Conservation (phyloP, 805 yeast genomes). For the Cyberlindnera subsufficiens region DNA sequence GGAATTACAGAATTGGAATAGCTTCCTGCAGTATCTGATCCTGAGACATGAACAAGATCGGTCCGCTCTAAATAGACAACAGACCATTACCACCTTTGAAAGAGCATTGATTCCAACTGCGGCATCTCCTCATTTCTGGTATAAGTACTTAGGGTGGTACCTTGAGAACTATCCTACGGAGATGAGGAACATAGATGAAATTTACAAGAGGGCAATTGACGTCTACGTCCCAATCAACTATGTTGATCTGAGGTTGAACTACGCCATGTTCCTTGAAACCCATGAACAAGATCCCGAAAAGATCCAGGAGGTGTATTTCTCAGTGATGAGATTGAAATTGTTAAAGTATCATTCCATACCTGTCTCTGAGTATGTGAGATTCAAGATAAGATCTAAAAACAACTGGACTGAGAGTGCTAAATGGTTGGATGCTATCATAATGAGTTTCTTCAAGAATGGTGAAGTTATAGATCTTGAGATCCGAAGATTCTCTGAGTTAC, state of each 20-base stretch:
- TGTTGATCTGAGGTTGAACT: constrained; percentile 15
- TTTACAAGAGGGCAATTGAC: constrained; percentile 48
- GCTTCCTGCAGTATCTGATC: constrained; percentile 55
- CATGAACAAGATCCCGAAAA: constrained; percentile 7
- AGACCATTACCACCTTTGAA: constrained; percentile 52
- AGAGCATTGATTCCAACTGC: constrained; percentile 71
- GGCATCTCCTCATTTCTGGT: constrained; percentile 57
- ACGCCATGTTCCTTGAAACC: constrained; percentile 18
- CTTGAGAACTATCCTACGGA: constrained; percentile 25
- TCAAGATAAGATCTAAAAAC: constrained; percentile 13
- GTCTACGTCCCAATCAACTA: constrained; percentile 28
- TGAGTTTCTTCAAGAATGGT: constrained; percentile 14
- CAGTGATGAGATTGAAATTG: constrained; percentile 5
- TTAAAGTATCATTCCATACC: constrained; percentile 13
- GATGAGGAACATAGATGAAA: constrained; percentile 29
- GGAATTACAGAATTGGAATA: constrained; percentile 49
- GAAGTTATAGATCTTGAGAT: constrained; percentile 12
- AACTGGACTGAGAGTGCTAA: constrained; percentile 17
- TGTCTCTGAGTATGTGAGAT: constrained; percentile 20
- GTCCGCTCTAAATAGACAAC: constrained; percentile 8
- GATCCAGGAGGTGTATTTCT: constrained; percentile 18
- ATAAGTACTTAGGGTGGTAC: constrained; percentile 54
- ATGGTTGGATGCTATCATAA: constrained; percentile 21
- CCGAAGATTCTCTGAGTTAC: constrained; percentile 23
- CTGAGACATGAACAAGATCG: constrained; percentile 21